These are phyloP conservation scores for Conticribra guillardii DNA, from an alignment of 108 stramenopile species.

Conservation along the genomic window DNA sequence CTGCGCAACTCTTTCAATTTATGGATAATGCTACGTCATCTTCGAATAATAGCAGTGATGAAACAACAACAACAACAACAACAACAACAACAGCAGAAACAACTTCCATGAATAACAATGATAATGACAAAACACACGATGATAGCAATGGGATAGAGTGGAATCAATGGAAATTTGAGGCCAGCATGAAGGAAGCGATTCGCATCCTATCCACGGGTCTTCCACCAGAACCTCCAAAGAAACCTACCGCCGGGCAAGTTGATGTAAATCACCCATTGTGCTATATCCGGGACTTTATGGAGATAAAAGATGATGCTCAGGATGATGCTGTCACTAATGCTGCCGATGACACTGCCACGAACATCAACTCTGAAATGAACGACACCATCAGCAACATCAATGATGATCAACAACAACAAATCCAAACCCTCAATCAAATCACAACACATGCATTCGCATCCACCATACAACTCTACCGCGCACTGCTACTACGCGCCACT, in stretches of 20 bases:
- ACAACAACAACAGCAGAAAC: too few relatives aligned
- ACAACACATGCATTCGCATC: constrained; percentile 28
- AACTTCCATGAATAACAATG: too few relatives aligned
- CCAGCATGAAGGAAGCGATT: constrained; percentile 47
- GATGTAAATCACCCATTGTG: constrained; percentile 33
- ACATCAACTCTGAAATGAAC: neutral
- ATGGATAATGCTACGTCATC: constrained; percentile 14
- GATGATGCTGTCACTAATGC: neutral
- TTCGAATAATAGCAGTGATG: neutral
- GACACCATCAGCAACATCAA: constrained; percentile 1
- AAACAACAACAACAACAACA: too few relatives aligned
- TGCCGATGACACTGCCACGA: constrained; percentile 5
- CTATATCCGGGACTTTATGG: constrained; percentile 40
- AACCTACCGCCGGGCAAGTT: constrained; percentile 32
- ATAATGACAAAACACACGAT: too few relatives aligned
- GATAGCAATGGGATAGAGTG: constrained; percentile 10
- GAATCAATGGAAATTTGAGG: constrained; percentile 34
- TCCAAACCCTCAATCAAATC: constrained; percentile 30
- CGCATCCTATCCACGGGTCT: constrained; percentile 36
- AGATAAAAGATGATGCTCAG: neutral
- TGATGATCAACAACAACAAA: constrained; percentile 16
- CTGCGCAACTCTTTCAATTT: constrained; percentile 24
- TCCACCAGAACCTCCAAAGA: constrained; percentile 21
- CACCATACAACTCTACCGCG: constrained; percentile 36
- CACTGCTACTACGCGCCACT: constrained; percentile 38